These are phyloP conservation scores for Xylariomycetidae sp. DNA, from an alignment of 2,329 filamentous ascomycete species.

Conservation along the genomic window DNA sequence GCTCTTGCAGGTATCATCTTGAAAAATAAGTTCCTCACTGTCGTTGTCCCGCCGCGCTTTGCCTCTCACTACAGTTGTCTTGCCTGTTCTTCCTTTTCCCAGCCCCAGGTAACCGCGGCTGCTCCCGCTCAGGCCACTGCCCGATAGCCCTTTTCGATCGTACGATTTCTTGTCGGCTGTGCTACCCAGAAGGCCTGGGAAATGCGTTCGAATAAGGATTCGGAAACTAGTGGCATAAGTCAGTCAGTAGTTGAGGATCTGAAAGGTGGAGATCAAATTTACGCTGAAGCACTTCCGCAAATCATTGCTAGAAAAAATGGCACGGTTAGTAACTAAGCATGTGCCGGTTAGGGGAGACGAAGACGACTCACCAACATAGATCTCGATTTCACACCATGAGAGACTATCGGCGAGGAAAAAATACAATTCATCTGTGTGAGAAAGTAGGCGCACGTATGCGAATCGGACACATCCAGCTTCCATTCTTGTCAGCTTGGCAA, in stretches of 20 bases:
- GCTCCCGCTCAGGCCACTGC: neutral
- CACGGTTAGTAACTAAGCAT: neutral
- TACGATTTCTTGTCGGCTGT: neutral
- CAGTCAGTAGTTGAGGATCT: neutral
- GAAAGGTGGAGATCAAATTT: neutral
- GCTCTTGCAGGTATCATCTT: neutral
- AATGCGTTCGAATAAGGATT: slow-evolving; percentile 4
- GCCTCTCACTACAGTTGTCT: slow-evolving; percentile 1
- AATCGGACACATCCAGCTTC: slow-evolving; percentile 9
- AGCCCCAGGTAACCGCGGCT: slow-evolving; percentile 2
- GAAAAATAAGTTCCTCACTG: slow-evolving; percentile 6
- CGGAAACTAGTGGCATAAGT: slow-evolving; percentile 1
- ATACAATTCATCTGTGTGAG: slow-evolving; percentile 7
- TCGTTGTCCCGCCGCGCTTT: neutral
- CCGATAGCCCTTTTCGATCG: neutral
- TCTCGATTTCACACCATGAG: slow-evolving; percentile 10
- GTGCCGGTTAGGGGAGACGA: neutral
- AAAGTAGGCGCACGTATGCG: slow-evolving; percentile 7
- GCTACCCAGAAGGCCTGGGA: slow-evolving; percentile 3
- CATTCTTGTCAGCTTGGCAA: too few relatives aligned
- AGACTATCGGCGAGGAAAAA: slow-evolving; percentile 9
- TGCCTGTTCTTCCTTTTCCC: neutral
- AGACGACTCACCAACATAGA: slow-evolving; percentile 6
- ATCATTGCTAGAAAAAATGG: slow-evolving; percentile 7
- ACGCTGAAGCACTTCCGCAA: slow-evolving; percentile 7